phyloP scores from a whole-genome alignment of 371 early-diverging fungal genomes.

The Zychaea mexicana region DNA sequence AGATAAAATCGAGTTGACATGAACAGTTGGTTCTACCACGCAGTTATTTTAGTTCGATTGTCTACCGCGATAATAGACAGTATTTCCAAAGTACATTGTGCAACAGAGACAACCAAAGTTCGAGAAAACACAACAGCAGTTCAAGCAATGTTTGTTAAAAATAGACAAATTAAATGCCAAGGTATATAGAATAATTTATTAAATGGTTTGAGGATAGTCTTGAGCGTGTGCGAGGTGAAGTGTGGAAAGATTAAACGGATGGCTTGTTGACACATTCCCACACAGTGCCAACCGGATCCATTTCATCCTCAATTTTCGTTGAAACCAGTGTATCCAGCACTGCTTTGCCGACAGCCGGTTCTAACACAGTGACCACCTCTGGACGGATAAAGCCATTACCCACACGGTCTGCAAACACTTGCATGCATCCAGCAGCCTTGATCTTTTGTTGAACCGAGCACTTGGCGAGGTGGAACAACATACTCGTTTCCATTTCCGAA shows the following conservation, averaged over 20 bases:
- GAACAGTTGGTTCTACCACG: too few relatives aligned
- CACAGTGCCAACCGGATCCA: conserved; percentile 60
- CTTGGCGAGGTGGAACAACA: conserved; percentile 83
- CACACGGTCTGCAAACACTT: conserved; percentile 85
- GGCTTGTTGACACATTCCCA: conserved; percentile 50
- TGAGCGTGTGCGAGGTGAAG: background rate
- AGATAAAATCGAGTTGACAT: too few relatives aligned
- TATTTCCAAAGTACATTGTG: too few relatives aligned
- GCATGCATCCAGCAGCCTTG: conserved; percentile 80
- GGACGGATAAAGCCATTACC: conserved; percentile 75
- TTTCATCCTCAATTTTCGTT: conserved; percentile 44
- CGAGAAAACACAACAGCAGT: too few relatives aligned
- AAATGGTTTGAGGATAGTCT: too few relatives aligned
- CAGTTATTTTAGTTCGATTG: too few relatives aligned
- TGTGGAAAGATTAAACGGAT: background rate
- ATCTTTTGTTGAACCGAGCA: conserved; percentile 56
- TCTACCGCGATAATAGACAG: too few relatives aligned
- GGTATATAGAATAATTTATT: too few relatives aligned
- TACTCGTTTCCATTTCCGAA: conserved; percentile 93
- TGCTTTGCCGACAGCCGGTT: conserved; percentile 69
- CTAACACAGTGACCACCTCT: conserved; percentile 60
- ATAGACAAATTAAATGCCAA: too few relatives aligned
- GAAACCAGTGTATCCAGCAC: conserved; percentile 75
- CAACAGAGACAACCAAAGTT: too few relatives aligned
- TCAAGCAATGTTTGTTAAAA: too few relatives aligned